These are phyloP conservation scores for Dryas octopetala DNA, from an alignment of 306 rosid species.

Conservation along the genomic window DNA sequence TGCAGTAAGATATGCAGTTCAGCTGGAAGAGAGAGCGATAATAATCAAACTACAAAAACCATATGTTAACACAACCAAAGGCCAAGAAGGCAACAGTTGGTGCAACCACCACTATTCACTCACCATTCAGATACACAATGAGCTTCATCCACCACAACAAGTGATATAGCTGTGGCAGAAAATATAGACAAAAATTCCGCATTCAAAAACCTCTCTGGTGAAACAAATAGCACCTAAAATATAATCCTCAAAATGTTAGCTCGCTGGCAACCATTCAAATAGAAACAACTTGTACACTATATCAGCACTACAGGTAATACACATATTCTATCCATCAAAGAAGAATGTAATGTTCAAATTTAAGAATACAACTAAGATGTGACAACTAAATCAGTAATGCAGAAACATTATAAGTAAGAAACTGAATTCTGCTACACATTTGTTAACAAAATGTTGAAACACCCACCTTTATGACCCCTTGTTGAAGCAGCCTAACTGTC, in stretches of 20 bases:
- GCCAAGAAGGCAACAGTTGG: slow-evolving; percentile 1
- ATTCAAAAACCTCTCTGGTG: slow-evolving; percentile 92
- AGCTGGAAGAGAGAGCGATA: slow-evolving; percentile 17
- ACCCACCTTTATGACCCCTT: slow-evolving; percentile 71
- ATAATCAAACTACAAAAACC: slow-evolving; percentile 11
- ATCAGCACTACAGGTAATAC: not conserved
- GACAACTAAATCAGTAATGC: not conserved
- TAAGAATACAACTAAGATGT: not conserved
- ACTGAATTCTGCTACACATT: not conserved
- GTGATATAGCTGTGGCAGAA: slow-evolving; percentile 52
- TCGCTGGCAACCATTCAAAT: not conserved
- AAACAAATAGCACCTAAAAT: slow-evolving; percentile 81
- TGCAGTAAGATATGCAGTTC: slow-evolving; percentile 17
- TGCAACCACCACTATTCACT: slow-evolving; percentile 33
- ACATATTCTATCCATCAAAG: slow-evolving; percentile 1
- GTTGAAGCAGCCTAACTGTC: slow-evolving; percentile 56
- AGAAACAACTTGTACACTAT: not conserved
- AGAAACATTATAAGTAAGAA: not conserved
- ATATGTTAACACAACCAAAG: slow-evolving; percentile 14
- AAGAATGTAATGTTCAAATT: not conserved
- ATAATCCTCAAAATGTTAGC: slow-evolving; percentile 21
- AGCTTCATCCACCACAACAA: slow-evolving; percentile 92
- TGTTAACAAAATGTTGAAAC: not conserved
- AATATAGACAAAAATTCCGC: slow-evolving; percentile 66
- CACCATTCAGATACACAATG: slow-evolving; percentile 95